Conservation (phyloP, 2,329 filamentous ascomycete genomes). For the Macrophomina pseudophaseolina region DNA sequence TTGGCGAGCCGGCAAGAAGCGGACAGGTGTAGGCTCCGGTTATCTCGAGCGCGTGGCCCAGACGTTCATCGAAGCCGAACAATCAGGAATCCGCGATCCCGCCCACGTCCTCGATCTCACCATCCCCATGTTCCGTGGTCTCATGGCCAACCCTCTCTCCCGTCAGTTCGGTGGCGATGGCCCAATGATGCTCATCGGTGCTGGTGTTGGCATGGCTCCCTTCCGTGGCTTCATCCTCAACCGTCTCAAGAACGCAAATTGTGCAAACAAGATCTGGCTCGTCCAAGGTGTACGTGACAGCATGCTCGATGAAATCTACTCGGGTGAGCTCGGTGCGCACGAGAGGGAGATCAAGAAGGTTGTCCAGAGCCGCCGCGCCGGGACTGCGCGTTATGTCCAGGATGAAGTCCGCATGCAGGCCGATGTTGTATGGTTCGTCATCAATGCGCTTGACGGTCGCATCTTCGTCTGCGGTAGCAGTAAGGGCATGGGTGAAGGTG, state of each 20-base stretch:
- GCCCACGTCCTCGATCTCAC: constrained; percentile 63
- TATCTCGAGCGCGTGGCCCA: constrained; percentile 88
- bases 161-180: constrained; percentile 91
- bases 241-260: constrained; percentile 89
- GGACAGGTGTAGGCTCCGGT: constrained; percentile 88
- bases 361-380: constrained; percentile 57
- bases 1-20: constrained; percentile 69
- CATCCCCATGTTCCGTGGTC: constrained; percentile 95
- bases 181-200: constrained; percentile 96
- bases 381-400: constrained; percentile 89
- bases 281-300: constrained; percentile 94
- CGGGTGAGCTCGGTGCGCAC: constrained; percentile 92
- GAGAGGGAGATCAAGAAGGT: constrained; percentile 64
- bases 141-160: constrained; percentile 96
- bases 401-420: constrained; percentile 91
- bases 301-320: constrained; percentile 93
- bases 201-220: constrained; percentile 93
- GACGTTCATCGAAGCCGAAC: constrained; percentile 71
- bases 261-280: constrained; percentile 97
- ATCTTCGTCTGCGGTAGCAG: constrained; percentile 96
- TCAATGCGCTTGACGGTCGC: constrained; percentile 93
- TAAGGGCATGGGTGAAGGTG: constrained; percentile 97
- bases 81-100: constrained; percentile 53
- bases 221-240: constrained; percentile 98
- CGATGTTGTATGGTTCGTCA: constrained; percentile 97